phyloP scores from a whole-genome alignment of 192 early-diverging fungal genomes.

The Backusella parvicylindrica region DNA sequence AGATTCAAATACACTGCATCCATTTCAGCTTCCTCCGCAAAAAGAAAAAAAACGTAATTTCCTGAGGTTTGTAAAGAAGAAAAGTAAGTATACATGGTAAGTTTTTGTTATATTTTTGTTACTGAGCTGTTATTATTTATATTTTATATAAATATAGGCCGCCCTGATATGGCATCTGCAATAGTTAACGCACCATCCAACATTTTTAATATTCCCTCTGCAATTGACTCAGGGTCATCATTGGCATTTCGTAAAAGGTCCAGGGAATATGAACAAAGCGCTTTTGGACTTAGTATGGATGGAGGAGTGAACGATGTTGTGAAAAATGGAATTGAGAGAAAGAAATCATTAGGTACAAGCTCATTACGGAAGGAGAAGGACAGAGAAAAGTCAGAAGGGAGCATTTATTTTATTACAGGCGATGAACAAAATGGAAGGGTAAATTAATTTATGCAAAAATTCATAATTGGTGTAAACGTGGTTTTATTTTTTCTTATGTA shows the following conservation, averaged over 20 bases:
- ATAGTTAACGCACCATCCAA: background rate
- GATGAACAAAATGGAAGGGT: background rate
- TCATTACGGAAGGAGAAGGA: background rate
- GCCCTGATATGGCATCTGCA: slow-evolving; percentile 13
- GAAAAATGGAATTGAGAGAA: background rate
- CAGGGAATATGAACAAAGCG: slow-evolving; percentile 11
- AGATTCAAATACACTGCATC: slow-evolving; percentile 1
- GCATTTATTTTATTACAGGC: slow-evolving; percentile 5
- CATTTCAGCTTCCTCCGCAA: background rate
- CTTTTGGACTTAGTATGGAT: background rate
- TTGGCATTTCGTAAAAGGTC: slow-evolving; percentile 14
- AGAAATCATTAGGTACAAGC: background rate
- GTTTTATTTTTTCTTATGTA: background rate
- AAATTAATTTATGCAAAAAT: background rate
- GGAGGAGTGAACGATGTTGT: background rate
- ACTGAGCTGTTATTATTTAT: background rate
- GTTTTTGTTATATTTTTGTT: background rate
- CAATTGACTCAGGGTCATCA: background rate
- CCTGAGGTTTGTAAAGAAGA: slow-evolving; percentile 27
- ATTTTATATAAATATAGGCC: slow-evolving; percentile 8
- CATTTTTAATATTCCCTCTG: background rate
- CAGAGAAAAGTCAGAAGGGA: background rate
- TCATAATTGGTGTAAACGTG: background rate
- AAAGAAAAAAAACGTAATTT: slow-evolving; percentile 23
- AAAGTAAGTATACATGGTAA: slow-evolving; percentile 15